Evolutionary conservation across 495 filamentous ascomycete genomes (phyloP), one percentile per base, ranked within the genome.

Genomic region (Penicillium cataractarum): DNA sequence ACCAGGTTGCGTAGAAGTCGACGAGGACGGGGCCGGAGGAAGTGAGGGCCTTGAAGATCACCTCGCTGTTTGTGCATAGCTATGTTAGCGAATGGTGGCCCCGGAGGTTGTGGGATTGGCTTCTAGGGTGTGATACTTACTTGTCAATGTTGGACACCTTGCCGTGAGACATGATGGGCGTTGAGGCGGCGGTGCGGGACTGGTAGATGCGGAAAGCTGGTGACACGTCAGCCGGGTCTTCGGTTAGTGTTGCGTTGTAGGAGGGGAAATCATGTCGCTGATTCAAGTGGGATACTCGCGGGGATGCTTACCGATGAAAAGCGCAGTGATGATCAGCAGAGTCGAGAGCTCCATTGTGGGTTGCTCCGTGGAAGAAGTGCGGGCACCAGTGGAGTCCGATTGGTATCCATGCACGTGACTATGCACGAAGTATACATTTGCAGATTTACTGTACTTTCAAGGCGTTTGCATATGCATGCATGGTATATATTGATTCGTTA

Each of bases 1-100:
- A 73, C 70, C 70, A 73, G 31, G 70, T 73, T 5, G 70, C 70
- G 42, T 66, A 73, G 64, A 73, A 73, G 60, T 73, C 70, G 39
- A 73, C 62, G 7, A 73, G 65, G 32, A 62, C 64, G 22, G 65
- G 65, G 42, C 70, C 70, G 54, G 65, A 58, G 49, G 68, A 71
- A 58, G 35, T 60, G 42, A 73, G 70, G 50, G 70, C 65, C 44
- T 69, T 73, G 68, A 73, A 73, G 63, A 71, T 66, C 63, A 66
- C 70, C 42, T 65, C 65, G 63, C 70, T 73, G 40, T 66, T 46
- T 17, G 33, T 17, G 21, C 13, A 15, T 22, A 4, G 22, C 3
- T 22, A 31, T n/a, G 58, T 69, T 60, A 69, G 66, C 31, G 27
- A 33, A n/a, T n/a, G n/a, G n/a, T n/a, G n/a, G n/a, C n/a, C n/a